Percentiles rank a stretch among this genome's conserved stretches.
These are phyloP conservation scores for Quercus lobata DNA, from an alignment of 331 rosid genomes.

Conservation along the genomic window DNA sequence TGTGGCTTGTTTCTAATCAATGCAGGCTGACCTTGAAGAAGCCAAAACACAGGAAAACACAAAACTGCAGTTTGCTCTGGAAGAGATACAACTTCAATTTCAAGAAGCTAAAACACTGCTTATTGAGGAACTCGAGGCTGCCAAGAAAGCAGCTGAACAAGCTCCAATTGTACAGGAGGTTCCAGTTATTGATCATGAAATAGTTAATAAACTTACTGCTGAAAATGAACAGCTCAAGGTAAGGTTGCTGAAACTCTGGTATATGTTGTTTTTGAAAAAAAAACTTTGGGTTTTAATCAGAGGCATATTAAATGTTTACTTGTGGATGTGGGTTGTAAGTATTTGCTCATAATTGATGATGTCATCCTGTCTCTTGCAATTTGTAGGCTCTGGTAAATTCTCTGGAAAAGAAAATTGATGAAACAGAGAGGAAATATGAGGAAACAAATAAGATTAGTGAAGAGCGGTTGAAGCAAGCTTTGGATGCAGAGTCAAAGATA, in stretches of 20 bases:
- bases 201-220: slow-evolving; percentile 41
- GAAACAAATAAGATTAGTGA: slow-evolving; percentile 64
- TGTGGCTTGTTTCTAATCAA: slow-evolving; percentile 27
- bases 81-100: slow-evolving; percentile 52
- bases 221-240: slow-evolving; percentile 80
- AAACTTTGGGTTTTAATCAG: neutral
- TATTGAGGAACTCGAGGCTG: slow-evolving; percentile 54
- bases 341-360: slow-evolving; percentile 15
- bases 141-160: slow-evolving; percentile 37
- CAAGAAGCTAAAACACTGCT: slow-evolving; percentile 48
- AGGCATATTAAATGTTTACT: slow-evolving; percentile 7
- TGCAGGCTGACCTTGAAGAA: slow-evolving; percentile 62
- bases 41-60: slow-evolving; percentile 58
- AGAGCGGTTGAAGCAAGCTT: slow-evolving; percentile 76
- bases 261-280: neutral
- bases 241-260: slow-evolving; percentile 3
- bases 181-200: slow-evolving; percentile 49
- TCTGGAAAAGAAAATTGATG: slow-evolving; percentile 74
- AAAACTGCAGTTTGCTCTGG: slow-evolving; percentile 56
- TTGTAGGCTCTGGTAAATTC: slow-evolving; percentile 67
- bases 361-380: slow-evolving; percentile 10
- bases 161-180: slow-evolving; percentile 31
- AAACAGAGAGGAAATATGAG: slow-evolving; percentile 64
- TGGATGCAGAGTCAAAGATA: slow-evolving; percentile 75
- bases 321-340: slow-evolving; percentile 4